A percentile compares a stretch with the other conserved stretches of the same genome.
phyloP scores from a whole-genome alignment of 75 land plant genomes.

The Adiantum capillusveneris region DNA sequence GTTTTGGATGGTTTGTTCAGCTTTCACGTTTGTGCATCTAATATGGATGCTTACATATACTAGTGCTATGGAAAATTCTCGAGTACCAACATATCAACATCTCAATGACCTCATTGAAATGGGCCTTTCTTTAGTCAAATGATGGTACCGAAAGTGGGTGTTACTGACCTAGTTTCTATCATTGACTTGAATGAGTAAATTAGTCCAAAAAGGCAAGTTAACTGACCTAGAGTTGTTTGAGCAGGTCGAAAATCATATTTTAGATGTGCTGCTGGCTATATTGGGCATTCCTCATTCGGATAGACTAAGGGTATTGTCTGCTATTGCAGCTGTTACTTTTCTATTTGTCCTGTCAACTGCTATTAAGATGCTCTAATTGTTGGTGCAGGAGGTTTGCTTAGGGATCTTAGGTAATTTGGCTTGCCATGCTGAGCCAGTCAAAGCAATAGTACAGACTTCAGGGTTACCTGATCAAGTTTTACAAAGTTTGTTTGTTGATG shows the following conservation, averaged over 20 bases:
- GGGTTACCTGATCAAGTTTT: constrained; percentile 50
- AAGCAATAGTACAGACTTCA: constrained; percentile 33
- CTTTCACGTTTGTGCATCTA: too few relatives aligned
- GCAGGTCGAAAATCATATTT: constrained; percentile 69
- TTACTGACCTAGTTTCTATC: too few relatives aligned
- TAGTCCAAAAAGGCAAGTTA: too few relatives aligned
- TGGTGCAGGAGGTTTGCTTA: constrained; percentile 75
- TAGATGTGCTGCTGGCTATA: constrained; percentile 67
- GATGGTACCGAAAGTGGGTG: too few relatives aligned
- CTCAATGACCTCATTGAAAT: too few relatives aligned
- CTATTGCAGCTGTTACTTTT: neutral
- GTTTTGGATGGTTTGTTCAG: too few relatives aligned
- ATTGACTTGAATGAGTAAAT: too few relatives aligned
- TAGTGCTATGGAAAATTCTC: too few relatives aligned
- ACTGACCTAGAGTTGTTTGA: neutral
- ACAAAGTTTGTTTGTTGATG: constrained; percentile 57
- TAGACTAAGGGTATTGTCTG: constrained; percentile 45
- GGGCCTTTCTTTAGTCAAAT: too few relatives aligned
- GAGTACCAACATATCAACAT: too few relatives aligned
- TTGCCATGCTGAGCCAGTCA: constrained; percentile 62
- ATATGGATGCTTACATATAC: too few relatives aligned
- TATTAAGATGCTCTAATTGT: neutral
- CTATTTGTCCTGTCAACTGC: neutral
- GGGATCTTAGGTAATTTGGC: constrained; percentile 90
- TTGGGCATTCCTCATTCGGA: constrained; percentile 42